phyloP scores from a whole-genome alignment of 371 early-diverging fungal species.

The Mucor piriformis region DNA sequence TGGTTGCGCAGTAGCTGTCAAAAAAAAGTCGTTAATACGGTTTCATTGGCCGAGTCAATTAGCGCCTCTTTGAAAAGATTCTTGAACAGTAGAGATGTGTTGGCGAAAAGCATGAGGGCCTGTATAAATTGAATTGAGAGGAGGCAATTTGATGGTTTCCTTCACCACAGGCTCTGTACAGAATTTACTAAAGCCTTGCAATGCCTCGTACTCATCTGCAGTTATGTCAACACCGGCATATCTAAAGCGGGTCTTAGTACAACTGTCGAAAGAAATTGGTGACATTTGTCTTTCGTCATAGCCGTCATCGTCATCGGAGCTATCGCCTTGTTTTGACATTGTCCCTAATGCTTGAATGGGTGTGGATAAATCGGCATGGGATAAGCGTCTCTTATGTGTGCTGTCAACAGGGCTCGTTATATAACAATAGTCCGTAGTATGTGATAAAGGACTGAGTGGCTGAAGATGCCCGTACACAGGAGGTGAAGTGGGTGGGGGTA shows the following conservation, averaged over 20 bases:
- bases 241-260: background rate
- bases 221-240: constrained; percentile 27
- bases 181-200: constrained; percentile 46
- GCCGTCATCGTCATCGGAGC: constrained; percentile 6
- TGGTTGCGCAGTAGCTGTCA: too few relatives aligned
- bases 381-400: constrained; percentile 5
- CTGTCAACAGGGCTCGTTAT: constrained; percentile 4
- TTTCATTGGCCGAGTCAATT: background rate
- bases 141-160: constrained; percentile 41
- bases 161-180: constrained; percentile 56
- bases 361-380: constrained; percentile 16
- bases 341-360: constrained; percentile 22
- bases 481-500: background rate
- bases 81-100: constrained; percentile 10
- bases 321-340: background rate
- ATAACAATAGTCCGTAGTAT: background rate
- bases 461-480: background rate
- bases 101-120: constrained; percentile 25
- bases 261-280: background rate
- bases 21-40: too few relatives aligned
- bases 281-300: background rate
- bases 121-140: constrained; percentile 9
- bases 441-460: background rate
- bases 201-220: constrained; percentile 49
- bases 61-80: constrained; percentile 24